Evolutionary conservation across 805 yeast species (phyloP), one percentile per base, ranked within the genome.

Genomic region (Ogataea ganodermae): DNA sequence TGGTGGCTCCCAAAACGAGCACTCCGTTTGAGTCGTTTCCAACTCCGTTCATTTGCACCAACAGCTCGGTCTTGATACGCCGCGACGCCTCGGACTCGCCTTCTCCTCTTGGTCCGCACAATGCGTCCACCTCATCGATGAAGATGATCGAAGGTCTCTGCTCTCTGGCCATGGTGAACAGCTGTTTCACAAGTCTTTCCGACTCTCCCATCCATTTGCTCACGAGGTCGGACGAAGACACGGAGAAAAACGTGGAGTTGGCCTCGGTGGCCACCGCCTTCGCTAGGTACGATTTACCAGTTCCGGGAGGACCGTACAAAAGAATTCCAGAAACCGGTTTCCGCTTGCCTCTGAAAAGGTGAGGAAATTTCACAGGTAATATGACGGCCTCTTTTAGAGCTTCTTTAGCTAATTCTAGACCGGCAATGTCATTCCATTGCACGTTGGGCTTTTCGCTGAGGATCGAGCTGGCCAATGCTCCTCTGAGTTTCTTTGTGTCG

Each of bases 171-270:
- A 92, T 89, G 27, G 85, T 79, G 69, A 94, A 94, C 53, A 94
- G 75, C 64, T 94, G 97, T 67, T 92, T 94, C 22, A 94, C 98
- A 48, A 94, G 79, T 68, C 98, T 82, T 68, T 94, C 99, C 21
- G 95, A 84, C 67, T 94, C 99, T 59, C 99, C 99, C 97, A 92
- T 92, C 99, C 99, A 94, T 68, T 94, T 94, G 56, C 96, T 86
- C 3, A 94, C 98, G 59, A 94, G 77, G 67, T 94, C 99, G 12
- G 96, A 87, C 0, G 97, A 89, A n/a, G 96, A 86, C 1, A 94
- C 96, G 2, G 96, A 87, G 69, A 94, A 94, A 60, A 94, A 94
- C 0, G 99, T 94, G 0, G 97, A 89, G 65, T 92, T 90, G 42
- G 98, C 97, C 61, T 94, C 99, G 0, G 99, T 94, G 21, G 99